Conservation (phyloP, 768 basidiomycete species). For the Dioszegia aurantiaca region DNA sequence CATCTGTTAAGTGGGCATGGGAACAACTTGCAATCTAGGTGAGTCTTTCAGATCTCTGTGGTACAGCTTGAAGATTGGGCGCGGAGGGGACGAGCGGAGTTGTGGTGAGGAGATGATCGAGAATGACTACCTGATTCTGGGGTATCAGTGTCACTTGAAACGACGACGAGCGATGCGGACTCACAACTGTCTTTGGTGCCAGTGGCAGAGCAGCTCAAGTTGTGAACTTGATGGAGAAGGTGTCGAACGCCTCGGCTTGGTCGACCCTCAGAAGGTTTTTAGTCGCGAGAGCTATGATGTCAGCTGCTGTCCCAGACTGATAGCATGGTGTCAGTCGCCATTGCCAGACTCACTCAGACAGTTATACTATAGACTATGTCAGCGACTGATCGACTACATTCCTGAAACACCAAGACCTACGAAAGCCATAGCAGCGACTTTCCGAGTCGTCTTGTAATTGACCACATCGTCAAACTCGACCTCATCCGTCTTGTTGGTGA, state of each 20-base stretch:
- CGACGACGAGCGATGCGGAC: neutral
- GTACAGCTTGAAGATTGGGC: too few relatives aligned
- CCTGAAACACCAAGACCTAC: constrained; percentile 27
- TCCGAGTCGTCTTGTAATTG: constrained; percentile 14
- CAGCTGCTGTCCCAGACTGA: neutral
- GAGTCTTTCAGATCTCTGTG: too few relatives aligned
- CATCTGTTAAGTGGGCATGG: too few relatives aligned
- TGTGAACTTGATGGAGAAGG: constrained; percentile 14
- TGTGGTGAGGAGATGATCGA: too few relatives aligned
- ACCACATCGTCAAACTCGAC: constrained; percentile 31
- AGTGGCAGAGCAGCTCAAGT: neutral
- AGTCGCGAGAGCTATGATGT: constrained; percentile 36
- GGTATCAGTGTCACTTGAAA: neutral
- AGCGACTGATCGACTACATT: neutral
- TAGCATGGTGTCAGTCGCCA: neutral
- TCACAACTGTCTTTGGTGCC: neutral
- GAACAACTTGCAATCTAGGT: too few relatives aligned
- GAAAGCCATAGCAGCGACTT: constrained; percentile 39
- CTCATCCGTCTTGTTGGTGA: constrained; percentile 16
- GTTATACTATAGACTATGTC: constrained; percentile 29
- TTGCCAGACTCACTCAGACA: constrained; percentile 38
- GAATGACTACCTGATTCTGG: too few relatives aligned
- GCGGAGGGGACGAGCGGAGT: too few relatives aligned
- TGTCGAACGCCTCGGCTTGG: constrained; percentile 19
- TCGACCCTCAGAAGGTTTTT: constrained; percentile 35